A percentile compares a stretch with the other conserved stretches of the same genome.
Evolutionary conservation across 768 basidiomycete genomes (phyloP).

Genomic region (Auricularia heimuer): DNA sequence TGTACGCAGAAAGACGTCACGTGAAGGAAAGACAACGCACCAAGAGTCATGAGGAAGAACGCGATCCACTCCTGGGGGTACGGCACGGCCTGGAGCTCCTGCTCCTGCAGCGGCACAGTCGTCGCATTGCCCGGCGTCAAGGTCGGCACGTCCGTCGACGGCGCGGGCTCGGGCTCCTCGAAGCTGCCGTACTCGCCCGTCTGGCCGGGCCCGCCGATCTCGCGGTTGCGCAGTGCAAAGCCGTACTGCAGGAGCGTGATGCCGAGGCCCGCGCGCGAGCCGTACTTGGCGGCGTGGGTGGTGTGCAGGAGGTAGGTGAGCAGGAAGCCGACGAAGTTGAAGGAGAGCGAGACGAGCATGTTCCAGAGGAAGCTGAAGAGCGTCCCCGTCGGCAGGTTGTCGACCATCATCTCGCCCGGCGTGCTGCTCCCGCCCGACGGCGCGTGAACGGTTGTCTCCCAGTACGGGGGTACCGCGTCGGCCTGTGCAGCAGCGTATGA

Average conservation of each 20-base stretch:
- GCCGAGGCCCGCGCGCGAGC: conserved; percentile 91
- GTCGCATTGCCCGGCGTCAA: conserved; percentile 1
- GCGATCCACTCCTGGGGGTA: conserved; percentile 77
- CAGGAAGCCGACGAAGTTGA: conserved; percentile 91
- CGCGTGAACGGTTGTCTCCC: conserved; percentile 91
- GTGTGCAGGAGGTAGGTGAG: conserved; percentile 90
- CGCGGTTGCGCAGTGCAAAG: conserved; percentile 39
- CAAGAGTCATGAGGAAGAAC: conserved; percentile 85
- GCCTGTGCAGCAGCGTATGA: conserved; percentile 80
- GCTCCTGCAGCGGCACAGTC: not conserved
- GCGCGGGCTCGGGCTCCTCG: conserved; percentile 3
- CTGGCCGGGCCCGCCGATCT: not conserved
- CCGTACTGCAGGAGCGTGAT: conserved; percentile 92
- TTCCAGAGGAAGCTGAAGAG: conserved; percentile 76
- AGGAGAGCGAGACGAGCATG: conserved; percentile 82
- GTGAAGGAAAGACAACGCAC: conserved; percentile 71
- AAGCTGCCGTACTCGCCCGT: not conserved
- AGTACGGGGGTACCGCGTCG: conserved; percentile 90
- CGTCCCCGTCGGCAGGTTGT: conserved; percentile 77
- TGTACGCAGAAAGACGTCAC: conserved; percentile 48
- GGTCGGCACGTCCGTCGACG: conserved; percentile 21
- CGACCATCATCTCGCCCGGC: conserved; percentile 80
- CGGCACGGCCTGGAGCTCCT: conserved; percentile 12
- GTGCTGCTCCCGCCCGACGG: conserved; percentile 45
- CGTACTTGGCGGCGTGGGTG: conserved; percentile 88